Conservation (phyloP, 2,329 filamentous ascomycete genomes). For the Pestalotiopsis sp. region DNA sequence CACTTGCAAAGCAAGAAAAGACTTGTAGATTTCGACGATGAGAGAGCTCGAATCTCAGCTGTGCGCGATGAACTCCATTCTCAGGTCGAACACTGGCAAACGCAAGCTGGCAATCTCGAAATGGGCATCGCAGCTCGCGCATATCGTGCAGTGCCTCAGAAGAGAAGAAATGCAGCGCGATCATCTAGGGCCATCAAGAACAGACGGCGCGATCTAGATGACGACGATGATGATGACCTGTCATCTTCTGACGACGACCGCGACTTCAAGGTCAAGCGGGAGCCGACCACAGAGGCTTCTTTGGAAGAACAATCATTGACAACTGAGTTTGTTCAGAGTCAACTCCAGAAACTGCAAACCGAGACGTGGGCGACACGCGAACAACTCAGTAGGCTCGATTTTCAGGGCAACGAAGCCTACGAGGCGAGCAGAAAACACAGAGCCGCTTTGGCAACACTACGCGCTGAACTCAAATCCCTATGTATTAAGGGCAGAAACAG, state of each 20-base stretch:
- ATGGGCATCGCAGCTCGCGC: neutral
- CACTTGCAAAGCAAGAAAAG: neutral
- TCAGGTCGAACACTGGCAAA: neutral
- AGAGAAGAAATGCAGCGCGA: neutral
- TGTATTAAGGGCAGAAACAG: slow-evolving; percentile 60
- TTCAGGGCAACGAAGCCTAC: neutral
- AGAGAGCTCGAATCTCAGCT: neutral
- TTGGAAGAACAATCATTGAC: slow-evolving; percentile 13
- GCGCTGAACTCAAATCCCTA: slow-evolving; percentile 30
- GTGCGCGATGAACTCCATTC: slow-evolving; percentile 25
- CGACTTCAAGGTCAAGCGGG: too few species aligned
- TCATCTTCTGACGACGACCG: neutral
- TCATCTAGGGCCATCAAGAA: neutral
- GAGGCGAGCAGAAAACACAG: slow-evolving; percentile 31
- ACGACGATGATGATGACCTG: neutral
- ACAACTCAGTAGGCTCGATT: neutral
- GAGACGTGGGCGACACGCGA: neutral
- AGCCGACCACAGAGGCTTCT: neutral
- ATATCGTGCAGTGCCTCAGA: neutral
- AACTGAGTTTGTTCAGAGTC: neutral
- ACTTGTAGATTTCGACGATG: neutral
- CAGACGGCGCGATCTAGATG: neutral
- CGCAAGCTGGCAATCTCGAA: neutral
- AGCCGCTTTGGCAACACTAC: slow-evolving; percentile 30
- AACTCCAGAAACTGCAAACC: neutral